Percentiles rank a stretch among this genome's conserved stretches.
Conservation (phyloP, 805 yeast species). For the Zygosaccharomyces siamensis region DNA sequence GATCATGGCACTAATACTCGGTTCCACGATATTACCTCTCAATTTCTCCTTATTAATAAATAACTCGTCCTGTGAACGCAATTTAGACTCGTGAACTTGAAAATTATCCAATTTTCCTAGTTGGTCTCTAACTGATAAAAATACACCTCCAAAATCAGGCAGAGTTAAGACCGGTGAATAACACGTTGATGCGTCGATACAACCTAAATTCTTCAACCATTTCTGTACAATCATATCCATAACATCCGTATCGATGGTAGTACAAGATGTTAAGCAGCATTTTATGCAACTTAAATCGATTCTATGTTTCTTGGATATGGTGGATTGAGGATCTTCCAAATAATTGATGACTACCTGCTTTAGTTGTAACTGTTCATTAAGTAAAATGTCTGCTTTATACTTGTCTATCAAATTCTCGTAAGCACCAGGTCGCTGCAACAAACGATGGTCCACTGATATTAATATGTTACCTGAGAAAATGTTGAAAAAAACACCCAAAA, state of each 20-base stretch:
- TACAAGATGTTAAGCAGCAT: constrained; percentile 87
- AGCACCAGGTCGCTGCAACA: constrained; percentile 76
- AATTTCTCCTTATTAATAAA: constrained; percentile 34
- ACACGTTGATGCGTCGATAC: constrained; percentile 64
- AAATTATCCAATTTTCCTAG: constrained; percentile 38
- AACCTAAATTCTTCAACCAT: constrained; percentile 88
- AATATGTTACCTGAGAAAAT: constrained; percentile 80
- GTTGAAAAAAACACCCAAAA: constrained; percentile 73
- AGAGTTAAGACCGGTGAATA: constrained; percentile 85
- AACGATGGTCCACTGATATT: constrained; percentile 70
- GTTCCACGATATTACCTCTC: constrained; percentile 33
- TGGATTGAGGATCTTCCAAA: constrained; percentile 79
- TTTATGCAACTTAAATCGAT: constrained; percentile 75
- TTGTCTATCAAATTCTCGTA: constrained; percentile 76
- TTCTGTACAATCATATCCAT: constrained; percentile 82
- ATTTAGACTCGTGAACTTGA: constrained; percentile 29
- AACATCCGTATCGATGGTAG: constrained; percentile 89
- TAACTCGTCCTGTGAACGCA: constrained; percentile 33
- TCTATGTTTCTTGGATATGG: constrained; percentile 69
- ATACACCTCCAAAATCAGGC: constrained; percentile 95
- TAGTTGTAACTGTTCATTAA: constrained; percentile 83
- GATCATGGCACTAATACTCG: constrained; percentile 31
- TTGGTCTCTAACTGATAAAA: constrained; percentile 89
- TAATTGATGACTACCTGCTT: constrained; percentile 91
- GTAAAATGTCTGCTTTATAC: constrained; percentile 62